These are phyloP conservation scores for Ascomycota sp. DNA, from an alignment of 2,329 filamentous ascomycete species.

Conservation along the genomic window DNA sequence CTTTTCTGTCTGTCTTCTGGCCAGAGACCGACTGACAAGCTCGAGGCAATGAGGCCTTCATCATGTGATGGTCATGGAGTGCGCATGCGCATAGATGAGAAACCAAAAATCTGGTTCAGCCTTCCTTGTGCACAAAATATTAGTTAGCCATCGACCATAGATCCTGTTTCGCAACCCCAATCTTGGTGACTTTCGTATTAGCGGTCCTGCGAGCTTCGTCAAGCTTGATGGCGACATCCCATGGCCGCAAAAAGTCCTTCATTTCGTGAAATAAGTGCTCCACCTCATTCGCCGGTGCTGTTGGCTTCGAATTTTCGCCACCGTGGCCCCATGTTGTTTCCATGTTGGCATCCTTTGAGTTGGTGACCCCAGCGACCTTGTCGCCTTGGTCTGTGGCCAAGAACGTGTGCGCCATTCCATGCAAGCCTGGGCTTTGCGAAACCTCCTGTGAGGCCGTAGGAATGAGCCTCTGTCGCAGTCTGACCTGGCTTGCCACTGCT, in stretches of 20 bases:
- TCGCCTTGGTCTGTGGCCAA: constrained; percentile 6
- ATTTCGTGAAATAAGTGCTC: constrained; percentile 17
- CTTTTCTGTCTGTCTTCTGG: too few relatives aligned
- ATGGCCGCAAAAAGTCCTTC: constrained; percentile 13
- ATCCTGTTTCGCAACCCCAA: constrained; percentile 5
- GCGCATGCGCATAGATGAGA: too few relatives aligned
- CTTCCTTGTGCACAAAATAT: neutral
- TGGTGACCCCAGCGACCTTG: constrained; percentile 1
- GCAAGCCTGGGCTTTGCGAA: constrained; percentile 6
- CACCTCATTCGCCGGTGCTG: constrained; percentile 15
- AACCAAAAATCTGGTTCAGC: too few relatives aligned
- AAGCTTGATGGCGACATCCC: constrained; percentile 16
- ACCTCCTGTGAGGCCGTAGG: constrained; percentile 20
- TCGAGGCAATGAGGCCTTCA: too few relatives aligned
- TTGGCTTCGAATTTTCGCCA: neutral
- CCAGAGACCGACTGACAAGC: too few relatives aligned
- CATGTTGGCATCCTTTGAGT: constrained; percentile 1
- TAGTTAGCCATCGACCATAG: constrained; percentile 6
- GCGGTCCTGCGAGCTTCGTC: constrained; percentile 8
- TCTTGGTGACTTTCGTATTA: constrained; percentile 2
- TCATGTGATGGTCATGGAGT: too few relatives aligned
- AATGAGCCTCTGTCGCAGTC: constrained; percentile 13
- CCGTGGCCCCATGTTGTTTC: too few relatives aligned
- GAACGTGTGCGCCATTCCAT: constrained; percentile 9
- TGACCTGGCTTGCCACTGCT: constrained; percentile 17